Base-by-base conservation (phyloP, 345 rosid species). In the Hirschfeldia incana region DNA sequence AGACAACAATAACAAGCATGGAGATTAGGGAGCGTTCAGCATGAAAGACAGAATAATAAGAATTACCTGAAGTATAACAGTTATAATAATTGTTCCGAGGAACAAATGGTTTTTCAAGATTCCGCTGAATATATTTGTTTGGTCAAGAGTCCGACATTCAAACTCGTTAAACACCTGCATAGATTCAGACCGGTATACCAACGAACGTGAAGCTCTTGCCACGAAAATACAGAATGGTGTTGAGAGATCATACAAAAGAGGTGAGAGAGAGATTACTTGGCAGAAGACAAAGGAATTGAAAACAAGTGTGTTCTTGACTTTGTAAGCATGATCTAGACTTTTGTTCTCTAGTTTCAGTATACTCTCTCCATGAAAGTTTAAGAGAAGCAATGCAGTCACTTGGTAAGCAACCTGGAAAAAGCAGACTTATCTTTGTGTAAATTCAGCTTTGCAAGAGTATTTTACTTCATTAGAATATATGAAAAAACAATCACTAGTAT, bases 251-350 rank as follows among this genome's bases (percentile, higher is more conserved):
- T 27, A 58, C 5, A 58, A 58, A 58, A 58, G 30, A 58, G 13
- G 62, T 21, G 62, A 21, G 62, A 58, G 30, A 58, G 33, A 16
- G 51, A 26, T 59, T 59, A 59, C 64, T 59, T 59, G 64, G 64
- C 64, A 59, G 33, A 59, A 59, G 64, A 59, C 64, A 59, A 59
- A 59, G 33, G 33, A 59, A 59, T 59, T 59, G 64, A 59, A 59
- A 8, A 59, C 10, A 59, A 59, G 33, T 59, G 64, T 59, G 64
- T 59, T 59, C n/a, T 59, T 59, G 64, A 59, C 64, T 59, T 59
- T 59, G 64, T 59, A 1, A 59, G 64, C 64, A 27, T 59, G n/a
- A 10, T 27, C 64, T 59, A 26, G n/a, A 27, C 64, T 59, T 59
- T 59, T 59, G 33, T 59, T 59, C 33, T 59, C 64, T 33, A 59